These are phyloP conservation scores for Ceratocystis variospora DNA, from an alignment of 2,329 filamentous ascomycete species.

Conservation along the genomic window DNA sequence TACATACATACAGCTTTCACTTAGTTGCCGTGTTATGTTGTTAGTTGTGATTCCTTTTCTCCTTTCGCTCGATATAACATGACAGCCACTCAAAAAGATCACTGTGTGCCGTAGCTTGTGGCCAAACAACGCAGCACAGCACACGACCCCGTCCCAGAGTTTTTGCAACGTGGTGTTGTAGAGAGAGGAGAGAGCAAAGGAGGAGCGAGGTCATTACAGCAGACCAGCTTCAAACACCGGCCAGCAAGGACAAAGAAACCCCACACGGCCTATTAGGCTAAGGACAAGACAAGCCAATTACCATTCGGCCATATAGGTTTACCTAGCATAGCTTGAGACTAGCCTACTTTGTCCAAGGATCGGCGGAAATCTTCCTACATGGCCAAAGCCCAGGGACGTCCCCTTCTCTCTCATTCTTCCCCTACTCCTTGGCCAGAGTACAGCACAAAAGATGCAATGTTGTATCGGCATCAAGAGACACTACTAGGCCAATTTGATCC, in stretches of 20 bases:
- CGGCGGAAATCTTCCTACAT: neutral
- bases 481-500: neutral
- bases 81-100: slow-evolving; percentile 1
- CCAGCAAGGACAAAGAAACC: neutral
- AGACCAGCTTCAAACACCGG: too few relatives aligned
- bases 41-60: neutral
- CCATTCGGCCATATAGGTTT: neutral
- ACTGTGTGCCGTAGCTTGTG: slow-evolving; percentile 2
- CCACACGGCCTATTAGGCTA: neutral
- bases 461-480: neutral
- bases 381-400: neutral
- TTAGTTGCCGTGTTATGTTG: neutral
- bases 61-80: neutral
- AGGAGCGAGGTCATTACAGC: neutral
- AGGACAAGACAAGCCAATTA: neutral
- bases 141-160: neutral
- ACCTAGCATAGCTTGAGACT: neutral
- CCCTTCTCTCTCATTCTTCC: neutral
- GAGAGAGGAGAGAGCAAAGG: neutral
- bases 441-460: neutral
- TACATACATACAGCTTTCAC: neutral
- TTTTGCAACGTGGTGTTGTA: neutral
- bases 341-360: neutral
- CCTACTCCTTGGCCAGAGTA: neutral
- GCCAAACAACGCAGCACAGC: neutral